phyloP scores from a whole-genome alignment of 164 flowering plant genomes.

The Annona squamosa region DNA sequence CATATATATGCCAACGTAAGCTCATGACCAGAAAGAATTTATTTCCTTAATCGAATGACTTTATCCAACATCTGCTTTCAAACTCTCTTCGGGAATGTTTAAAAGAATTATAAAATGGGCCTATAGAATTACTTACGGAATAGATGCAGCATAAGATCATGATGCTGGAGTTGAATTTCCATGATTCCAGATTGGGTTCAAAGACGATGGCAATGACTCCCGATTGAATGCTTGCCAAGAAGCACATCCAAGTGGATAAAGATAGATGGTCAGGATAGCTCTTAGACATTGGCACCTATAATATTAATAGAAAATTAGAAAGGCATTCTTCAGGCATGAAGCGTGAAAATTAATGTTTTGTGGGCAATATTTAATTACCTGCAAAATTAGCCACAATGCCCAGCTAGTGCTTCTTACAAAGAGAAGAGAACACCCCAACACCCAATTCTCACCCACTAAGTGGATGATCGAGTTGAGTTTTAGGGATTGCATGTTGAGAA shows the following conservation, averaged over 20 bases:
- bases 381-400: slow-evolving; percentile 63
- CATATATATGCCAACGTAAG: too few relatives aligned
- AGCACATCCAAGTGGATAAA: slow-evolving; percentile 67
- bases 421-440: slow-evolving; percentile 33
- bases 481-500: slow-evolving; percentile 29
- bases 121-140: slow-evolving; percentile 30
- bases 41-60: too few relatives aligned
- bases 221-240: slow-evolving; percentile 47
- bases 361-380: slow-evolving; percentile 27
- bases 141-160: slow-evolving; percentile 31
- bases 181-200: slow-evolving; percentile 37
- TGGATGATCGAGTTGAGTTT: slow-evolving; percentile 7
- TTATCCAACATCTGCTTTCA: too few relatives aligned
- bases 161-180: slow-evolving; percentile 36
- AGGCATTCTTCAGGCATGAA: too few relatives aligned
- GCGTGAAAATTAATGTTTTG: too few relatives aligned
- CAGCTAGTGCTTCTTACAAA: slow-evolving; percentile 45
- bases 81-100: too few relatives aligned
- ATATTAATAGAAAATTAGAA: too few relatives aligned
- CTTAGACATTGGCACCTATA: slow-evolving; percentile 47
- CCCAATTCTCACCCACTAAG: slow-evolving; percentile 28
- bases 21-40: too few relatives aligned
- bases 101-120: too few relatives aligned
- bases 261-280: slow-evolving; percentile 51
- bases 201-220: slow-evolving; percentile 32